phyloP scores from a whole-genome alignment of 495 filamentous ascomycete genomes.

The Podospora tetraspora region DNA sequence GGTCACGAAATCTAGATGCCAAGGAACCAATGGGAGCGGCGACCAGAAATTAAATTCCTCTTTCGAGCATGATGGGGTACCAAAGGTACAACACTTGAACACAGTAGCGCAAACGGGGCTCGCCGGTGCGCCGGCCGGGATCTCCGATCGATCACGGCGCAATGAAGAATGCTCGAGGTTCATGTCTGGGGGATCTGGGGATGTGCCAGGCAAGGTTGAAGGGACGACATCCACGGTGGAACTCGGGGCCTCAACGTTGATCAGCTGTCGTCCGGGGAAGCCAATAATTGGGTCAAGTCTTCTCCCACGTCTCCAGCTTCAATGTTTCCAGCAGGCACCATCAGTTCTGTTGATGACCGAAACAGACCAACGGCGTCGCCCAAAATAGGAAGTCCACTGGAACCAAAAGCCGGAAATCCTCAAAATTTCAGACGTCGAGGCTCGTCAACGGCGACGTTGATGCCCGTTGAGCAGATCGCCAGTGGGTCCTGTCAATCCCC shows the following conservation, averaged over 20 bases:
- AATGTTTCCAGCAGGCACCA: not conserved
- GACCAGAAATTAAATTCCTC: conserved; percentile 2
- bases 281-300: not conserved
- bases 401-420: not conserved
- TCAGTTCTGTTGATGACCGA: not conserved
- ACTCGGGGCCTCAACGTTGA: not conserved
- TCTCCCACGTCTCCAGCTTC: too few relatives aligned
- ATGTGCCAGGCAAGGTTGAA: not conserved
- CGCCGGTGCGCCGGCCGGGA: too few relatives aligned
- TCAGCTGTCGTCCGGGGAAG: not conserved
- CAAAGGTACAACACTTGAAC: too few relatives aligned
- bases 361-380: not conserved
- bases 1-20: conserved; percentile 5
- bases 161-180: not conserved
- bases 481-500: not conserved
- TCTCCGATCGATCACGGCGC: not conserved
- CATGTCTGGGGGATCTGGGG: not conserved
- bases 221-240: not conserved
- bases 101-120: not conserved
- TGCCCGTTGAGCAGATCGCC: not conserved
- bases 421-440: not conserved
- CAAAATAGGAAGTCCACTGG: not conserved
- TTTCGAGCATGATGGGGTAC: conserved; percentile 8
- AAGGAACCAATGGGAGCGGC: conserved; percentile 2
- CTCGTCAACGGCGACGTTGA: not conserved